Evolutionary conservation across 2,329 filamentous ascomycete genomes (phyloP).

Genomic region (Colletotrichum coccodes): DNA sequence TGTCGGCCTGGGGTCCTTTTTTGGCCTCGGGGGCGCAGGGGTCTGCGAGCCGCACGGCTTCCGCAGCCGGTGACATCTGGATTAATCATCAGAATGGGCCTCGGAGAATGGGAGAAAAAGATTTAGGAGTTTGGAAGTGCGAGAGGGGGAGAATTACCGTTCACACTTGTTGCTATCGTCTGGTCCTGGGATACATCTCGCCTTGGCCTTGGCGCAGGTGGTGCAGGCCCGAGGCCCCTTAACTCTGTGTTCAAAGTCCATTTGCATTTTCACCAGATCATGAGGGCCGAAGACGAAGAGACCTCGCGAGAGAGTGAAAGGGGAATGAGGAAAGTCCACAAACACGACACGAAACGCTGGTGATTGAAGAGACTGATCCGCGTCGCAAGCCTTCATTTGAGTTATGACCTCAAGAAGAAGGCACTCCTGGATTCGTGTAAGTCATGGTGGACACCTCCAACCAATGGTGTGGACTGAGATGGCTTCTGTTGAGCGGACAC

Average conservation of each 20-base stretch:
- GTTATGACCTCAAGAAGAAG: conserved; percentile 3
- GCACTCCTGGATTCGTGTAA: conserved; percentile 26
- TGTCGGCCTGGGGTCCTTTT: conserved; percentile 58
- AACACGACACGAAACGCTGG: not conserved
- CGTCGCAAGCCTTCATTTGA: conserved; percentile 21
- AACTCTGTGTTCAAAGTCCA: conserved; percentile 29
- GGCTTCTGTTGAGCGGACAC: not conserved
- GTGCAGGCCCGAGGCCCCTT: conserved; percentile 61
- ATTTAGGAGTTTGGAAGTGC: not conserved
- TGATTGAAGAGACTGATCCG: not conserved
- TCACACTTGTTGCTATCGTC: conserved; percentile 55
- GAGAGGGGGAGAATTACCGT: conserved; percentile 47
- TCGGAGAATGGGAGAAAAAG: not conserved
- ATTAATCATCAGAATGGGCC: not conserved
- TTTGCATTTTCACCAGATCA: not conserved
- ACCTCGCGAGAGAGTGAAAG: not conserved
- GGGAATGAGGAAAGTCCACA: not conserved
- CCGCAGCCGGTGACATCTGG: conserved; percentile 57
- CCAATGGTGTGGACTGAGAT: conserved; percentile 10
- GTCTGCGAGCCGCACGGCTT: conserved; percentile 59
- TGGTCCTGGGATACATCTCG: conserved; percentile 57
- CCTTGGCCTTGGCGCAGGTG: conserved; percentile 63
- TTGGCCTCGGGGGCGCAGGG: conserved; percentile 58
- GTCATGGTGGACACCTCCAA: conserved; percentile 10
- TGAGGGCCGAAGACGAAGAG: not conserved